Evolutionary conservation across 805 yeast genomes (phyloP).

Genomic region (Sugiyamaella marilandica): DNA sequence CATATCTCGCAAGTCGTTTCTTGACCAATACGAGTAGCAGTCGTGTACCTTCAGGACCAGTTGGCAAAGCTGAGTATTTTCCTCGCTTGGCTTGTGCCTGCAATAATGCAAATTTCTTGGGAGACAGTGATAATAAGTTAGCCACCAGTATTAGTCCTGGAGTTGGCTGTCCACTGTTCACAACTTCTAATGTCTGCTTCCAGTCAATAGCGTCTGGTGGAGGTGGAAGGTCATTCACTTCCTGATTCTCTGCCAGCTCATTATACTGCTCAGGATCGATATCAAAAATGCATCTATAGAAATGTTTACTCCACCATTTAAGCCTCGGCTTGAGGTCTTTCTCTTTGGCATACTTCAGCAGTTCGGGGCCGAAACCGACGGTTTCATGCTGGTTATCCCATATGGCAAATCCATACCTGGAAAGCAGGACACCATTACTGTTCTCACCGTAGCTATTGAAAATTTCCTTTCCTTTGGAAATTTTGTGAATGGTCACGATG

Average conservation of each 20-base stretch:
- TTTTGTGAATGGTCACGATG: slow-evolving; percentile 45
- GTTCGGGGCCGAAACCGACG: slow-evolving; percentile 53
- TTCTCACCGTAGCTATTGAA: slow-evolving; percentile 81
- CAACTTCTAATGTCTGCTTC: slow-evolving; percentile 19
- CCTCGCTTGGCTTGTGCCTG: slow-evolving; percentile 19
- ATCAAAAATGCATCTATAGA: slow-evolving; percentile 35
- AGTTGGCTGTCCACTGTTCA: slow-evolving; percentile 18
- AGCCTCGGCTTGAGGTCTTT: slow-evolving; percentile 24
- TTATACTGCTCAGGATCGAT: slow-evolving; percentile 23
- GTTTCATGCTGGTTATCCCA: slow-evolving; percentile 51
- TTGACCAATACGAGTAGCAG: slow-evolving; percentile 14
- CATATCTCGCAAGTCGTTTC: slow-evolving; percentile 17
- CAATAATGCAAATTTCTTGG: slow-evolving; percentile 15
- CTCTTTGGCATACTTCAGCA: slow-evolving; percentile 34
- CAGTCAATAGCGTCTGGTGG: slow-evolving; percentile 18
- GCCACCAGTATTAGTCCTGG: slow-evolving; percentile 15
- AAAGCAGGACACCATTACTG: slow-evolving; percentile 58
- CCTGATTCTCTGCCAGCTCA: slow-evolving; percentile 16
- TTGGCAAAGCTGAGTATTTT: slow-evolving; percentile 9
- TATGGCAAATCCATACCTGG: slow-evolving; percentile 74
- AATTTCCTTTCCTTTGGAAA: slow-evolving; percentile 53
- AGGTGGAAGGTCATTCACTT: slow-evolving; percentile 11
- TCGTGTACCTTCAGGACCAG: slow-evolving; percentile 11
- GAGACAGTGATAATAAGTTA: slow-evolving; percentile 17
- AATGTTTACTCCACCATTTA: slow-evolving; percentile 47